Evolutionary conservation across 306 rosid species (phyloP).

Genomic region (Parietaria judaica): DNA sequence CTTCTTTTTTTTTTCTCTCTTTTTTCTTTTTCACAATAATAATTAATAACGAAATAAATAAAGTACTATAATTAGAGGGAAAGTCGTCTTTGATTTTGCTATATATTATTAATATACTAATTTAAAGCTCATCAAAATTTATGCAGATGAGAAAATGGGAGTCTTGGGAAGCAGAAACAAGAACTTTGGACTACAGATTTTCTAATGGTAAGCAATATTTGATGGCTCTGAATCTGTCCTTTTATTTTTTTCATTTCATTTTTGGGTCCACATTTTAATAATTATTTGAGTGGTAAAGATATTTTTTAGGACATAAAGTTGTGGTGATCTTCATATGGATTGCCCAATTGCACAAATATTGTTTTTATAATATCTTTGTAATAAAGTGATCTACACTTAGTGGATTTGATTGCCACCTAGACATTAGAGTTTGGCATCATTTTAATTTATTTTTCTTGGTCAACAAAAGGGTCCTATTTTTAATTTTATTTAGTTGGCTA

Average conservation of each 20-base stretch:
- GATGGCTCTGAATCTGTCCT: background rate
- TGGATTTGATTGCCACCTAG: background rate
- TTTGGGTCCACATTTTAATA: background rate
- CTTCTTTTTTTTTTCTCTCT: background rate
- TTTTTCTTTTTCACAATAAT: background rate
- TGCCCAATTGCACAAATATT: no score
- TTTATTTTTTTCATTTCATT: background rate
- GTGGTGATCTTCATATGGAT: background rate
- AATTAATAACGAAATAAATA: no score
- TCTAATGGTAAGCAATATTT: slow-evolving; percentile 27
- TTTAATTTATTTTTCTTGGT: no score
- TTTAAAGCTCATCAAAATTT: no score
- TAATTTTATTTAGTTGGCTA: no score
- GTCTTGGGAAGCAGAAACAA: slow-evolving; percentile 56
- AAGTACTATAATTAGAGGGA: background rate
- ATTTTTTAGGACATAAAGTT: background rate
- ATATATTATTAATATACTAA: no score
- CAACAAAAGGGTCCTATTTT: background rate
- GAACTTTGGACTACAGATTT: slow-evolving; percentile 36
- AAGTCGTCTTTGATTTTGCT: background rate
- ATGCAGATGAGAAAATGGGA: slow-evolving; percentile 46
- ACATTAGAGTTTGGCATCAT: no score
- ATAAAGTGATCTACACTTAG: no score
- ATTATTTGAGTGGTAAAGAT: background rate
- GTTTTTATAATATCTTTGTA: no score